phyloP scores from a whole-genome alignment of 495 filamentous ascomycete species.

The Xylaria venustula region DNA sequence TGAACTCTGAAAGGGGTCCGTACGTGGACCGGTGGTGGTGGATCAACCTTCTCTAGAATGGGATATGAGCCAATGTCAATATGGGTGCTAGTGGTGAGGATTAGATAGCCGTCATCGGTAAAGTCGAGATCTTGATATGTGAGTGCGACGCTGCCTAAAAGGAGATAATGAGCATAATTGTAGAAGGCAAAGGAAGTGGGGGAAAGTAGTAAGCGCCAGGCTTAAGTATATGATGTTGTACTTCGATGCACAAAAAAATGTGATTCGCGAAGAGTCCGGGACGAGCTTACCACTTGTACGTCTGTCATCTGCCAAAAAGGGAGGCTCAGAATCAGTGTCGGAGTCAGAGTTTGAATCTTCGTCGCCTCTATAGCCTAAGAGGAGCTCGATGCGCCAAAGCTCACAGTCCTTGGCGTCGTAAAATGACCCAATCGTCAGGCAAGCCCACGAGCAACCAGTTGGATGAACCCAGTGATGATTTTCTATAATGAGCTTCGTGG shows the following conservation, averaged over 20 bases:
- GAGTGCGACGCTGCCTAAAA: not conserved
- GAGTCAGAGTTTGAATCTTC: not conserved
- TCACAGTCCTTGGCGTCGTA: conserved; percentile 24
- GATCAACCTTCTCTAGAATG: not conserved
- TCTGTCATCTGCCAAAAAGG: not conserved
- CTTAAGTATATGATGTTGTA: too few species aligned
- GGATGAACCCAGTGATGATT: conserved; percentile 22
- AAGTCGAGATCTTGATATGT: not conserved
- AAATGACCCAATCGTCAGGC: conserved; percentile 30
- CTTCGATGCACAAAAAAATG: too few species aligned
- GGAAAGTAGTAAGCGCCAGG: too few species aligned
- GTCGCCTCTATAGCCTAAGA: conserved; percentile 16
- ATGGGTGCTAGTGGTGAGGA: not conserved
- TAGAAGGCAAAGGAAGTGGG: too few species aligned
- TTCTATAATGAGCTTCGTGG: conserved; percentile 27
- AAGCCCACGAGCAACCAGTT: conserved; percentile 24
- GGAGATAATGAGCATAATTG: not conserved
- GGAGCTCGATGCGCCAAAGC: conserved; percentile 27
- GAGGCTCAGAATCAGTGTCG: not conserved
- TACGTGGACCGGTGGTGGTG: not conserved
- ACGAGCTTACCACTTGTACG: too few species aligned
- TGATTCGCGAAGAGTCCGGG: too few species aligned
- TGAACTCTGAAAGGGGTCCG: not conserved
- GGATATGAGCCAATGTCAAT: not conserved
- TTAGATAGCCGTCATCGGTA: conserved; percentile 11